Percentiles rank a stretch among this genome's conserved stretches.
These are phyloP conservation scores for Vanrija pseudolonga DNA, from an alignment of 1,284 basidiomycete species.

Conservation along the genomic window DNA sequence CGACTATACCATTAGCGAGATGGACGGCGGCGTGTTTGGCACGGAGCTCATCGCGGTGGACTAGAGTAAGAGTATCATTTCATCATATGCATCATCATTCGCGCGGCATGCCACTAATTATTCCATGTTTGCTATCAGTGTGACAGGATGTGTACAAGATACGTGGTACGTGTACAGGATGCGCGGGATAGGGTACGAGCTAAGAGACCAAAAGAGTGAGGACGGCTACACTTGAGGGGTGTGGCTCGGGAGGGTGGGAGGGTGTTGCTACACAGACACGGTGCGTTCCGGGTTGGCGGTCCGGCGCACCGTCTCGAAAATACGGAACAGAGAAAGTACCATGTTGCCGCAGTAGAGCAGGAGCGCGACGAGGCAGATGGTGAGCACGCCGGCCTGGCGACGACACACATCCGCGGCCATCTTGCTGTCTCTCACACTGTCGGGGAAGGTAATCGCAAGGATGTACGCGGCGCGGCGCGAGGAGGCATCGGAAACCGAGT, in stretches of 20 bases:
- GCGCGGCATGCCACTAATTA: not conserved
- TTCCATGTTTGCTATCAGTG: not conserved
- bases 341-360: slow-evolving; percentile 50
- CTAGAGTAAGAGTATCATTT: not conserved
- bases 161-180: not conserved
- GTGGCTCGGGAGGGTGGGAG: too few relatives aligned
- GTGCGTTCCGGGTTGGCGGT: slow-evolving; percentile 16
- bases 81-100: not conserved
- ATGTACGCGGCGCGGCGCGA: not conserved
- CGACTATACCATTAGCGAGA: slow-evolving; percentile 86
- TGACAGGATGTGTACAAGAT: not conserved
- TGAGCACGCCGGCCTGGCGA: slow-evolving; percentile 48
- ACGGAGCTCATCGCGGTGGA: slow-evolving; percentile 42
- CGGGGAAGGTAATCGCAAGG: not conserved
- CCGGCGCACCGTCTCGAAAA: slow-evolving; percentile 51
- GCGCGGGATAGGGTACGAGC: not conserved
- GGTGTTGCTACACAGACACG: not conserved
- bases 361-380: slow-evolving; percentile 39
- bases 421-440: not conserved
- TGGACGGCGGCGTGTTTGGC: slow-evolving; percentile 62
- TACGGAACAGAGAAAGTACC: slow-evolving; percentile 51
- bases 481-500: not conserved
- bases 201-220: not conserved
- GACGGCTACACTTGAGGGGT: not conserved
- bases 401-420: slow-evolving; percentile 26